Conservation (phyloP, 139 green algal species). For the Coelastrella sp. region DNA sequence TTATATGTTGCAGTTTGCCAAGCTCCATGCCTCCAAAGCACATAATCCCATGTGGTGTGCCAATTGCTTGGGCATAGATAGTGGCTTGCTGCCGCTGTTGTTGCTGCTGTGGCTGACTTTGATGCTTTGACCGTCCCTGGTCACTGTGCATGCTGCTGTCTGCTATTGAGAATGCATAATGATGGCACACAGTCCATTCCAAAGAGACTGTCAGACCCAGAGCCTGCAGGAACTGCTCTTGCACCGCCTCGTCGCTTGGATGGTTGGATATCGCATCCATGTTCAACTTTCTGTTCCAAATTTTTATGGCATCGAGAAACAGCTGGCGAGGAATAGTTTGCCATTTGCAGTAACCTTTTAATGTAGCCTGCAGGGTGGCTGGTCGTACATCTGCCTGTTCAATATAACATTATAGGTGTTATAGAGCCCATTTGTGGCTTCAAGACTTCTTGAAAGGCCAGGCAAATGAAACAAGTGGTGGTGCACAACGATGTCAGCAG, state of each 20-base stretch:
- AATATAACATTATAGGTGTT: neutral
- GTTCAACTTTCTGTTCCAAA: neutral
- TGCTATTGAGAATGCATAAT: neutral
- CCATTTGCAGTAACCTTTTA: conserved; percentile 5
- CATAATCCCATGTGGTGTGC: conserved; percentile 19
- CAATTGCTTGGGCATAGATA: conserved; percentile 16
- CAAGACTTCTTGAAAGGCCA: too few species aligned
- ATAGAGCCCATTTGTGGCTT: too few species aligned
- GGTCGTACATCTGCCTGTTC: neutral
- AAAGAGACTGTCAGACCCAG: neutral
- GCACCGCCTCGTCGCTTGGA: conserved; percentile 4
- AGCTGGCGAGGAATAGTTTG: neutral
- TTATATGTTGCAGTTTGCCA: too few species aligned
- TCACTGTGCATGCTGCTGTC: neutral
- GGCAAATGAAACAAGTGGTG: too few species aligned
- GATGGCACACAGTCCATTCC: conserved; percentile 15
- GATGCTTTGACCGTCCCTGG: neutral
- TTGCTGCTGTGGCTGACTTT: neutral
- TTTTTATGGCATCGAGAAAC: neutral
- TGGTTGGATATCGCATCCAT: neutral
- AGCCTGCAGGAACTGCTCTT: neutral
- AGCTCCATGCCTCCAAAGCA: conserved; percentile 30
- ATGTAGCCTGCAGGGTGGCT: neutral
- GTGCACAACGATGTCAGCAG: too few species aligned
- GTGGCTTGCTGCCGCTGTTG: neutral